A percentile compares a stretch with the other conserved stretches of the same genome.
Conservation (phyloP, 2,329 filamentous ascomycete species). For the Pestalotiopsis sp. region DNA sequence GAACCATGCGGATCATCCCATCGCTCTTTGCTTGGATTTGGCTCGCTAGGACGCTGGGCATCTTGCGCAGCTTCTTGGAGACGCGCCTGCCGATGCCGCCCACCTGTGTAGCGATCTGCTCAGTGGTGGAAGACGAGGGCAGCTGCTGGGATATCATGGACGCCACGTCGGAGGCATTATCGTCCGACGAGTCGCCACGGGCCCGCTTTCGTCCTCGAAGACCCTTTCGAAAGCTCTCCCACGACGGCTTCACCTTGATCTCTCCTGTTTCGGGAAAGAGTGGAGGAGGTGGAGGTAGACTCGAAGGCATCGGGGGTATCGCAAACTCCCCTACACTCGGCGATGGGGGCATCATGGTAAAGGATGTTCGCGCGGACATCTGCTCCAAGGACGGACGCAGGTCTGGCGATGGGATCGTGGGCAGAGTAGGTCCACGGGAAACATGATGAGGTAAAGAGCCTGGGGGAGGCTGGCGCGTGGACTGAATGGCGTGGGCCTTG, state of each 20-base stretch:
- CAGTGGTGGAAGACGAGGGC: neutral
- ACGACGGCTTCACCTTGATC: slow-evolving; percentile 15
- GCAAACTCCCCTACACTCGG: neutral
- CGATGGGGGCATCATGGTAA: slow-evolving; percentile 7
- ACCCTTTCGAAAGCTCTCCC: slow-evolving; percentile 24
- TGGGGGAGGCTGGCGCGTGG: slow-evolving; percentile 48
- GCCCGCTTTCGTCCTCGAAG: slow-evolving; percentile 55
- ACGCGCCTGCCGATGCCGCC: slow-evolving; percentile 36
- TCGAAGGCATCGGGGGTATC: slow-evolving; percentile 6
- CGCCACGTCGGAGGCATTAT: slow-evolving; percentile 26
- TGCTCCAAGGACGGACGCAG: neutral
- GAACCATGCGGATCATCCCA: slow-evolving; percentile 21
- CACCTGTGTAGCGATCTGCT: slow-evolving; percentile 12
- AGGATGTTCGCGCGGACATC: neutral
- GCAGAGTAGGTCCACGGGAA: neutral
- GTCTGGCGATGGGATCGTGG: slow-evolving; percentile 12
- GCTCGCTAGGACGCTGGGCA: slow-evolving; percentile 34
- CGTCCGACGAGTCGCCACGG: slow-evolving; percentile 37
- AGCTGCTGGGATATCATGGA: slow-evolving; percentile 9
- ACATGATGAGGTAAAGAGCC: neutral
- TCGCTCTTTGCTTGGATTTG: slow-evolving; percentile 21
- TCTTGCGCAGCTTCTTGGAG: slow-evolving; percentile 58
- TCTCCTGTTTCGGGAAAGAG: slow-evolving; percentile 12
- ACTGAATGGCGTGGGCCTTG: slow-evolving; percentile 59
- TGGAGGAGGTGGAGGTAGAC: slow-evolving; percentile 37